Base-by-base conservation (phyloP, 2,329 filamentous ascomycete genomes). In the Diaporthe eres region DNA sequence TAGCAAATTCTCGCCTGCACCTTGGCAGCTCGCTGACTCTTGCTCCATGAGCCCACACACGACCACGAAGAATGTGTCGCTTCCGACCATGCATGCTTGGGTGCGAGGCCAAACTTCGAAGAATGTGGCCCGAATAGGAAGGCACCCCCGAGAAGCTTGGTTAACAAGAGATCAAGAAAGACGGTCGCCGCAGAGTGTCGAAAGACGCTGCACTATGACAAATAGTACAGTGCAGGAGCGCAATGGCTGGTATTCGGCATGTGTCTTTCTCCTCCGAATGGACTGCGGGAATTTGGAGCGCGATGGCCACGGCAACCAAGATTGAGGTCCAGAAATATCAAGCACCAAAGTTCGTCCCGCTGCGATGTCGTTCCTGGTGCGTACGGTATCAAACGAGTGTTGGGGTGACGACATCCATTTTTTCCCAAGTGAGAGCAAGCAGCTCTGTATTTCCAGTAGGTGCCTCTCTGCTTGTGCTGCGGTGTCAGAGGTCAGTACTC, bases 41-140 rank as follows among this genome's bases (percentile, higher is more conserved):
- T 10, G 49, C 34, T 42, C n/a, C 65, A 42, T 22, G n/a, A 42
- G 34, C 49, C 15, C 47, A 55, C 34, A 70, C 49, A 19, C 34
- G 49, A 51, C 34, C 22, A 53, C 15, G 34, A 17, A 34, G 55
- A 53, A 53, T 13, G 49, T 12, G 37, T 28, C 13, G 31, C 15
- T 19, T 12, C 49, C 22, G 15, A 39, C 34, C 13, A 39, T 68
- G 63, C 65, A 42, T 55, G 37, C n/a, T 28, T 25, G 7, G 49
- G n/a, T 2, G 31, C 25, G 15, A 70, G 15, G 49, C n/a, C 47
- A 25, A 51, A 25, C 6, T 53, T 68, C 63, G n/a, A 70, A 55
- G 47, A 31, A 70, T n/a, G n/a, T 12, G 15, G 9, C 65, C 49
- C 47, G 25, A 55, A 37, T 55, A 70, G 65, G 65, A 15, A 70